Evolutionary conservation across 352 stramenopile species (phyloP), one percentile per base, ranked within the genome.

Genomic region (Phytophthora sp.): DNA sequence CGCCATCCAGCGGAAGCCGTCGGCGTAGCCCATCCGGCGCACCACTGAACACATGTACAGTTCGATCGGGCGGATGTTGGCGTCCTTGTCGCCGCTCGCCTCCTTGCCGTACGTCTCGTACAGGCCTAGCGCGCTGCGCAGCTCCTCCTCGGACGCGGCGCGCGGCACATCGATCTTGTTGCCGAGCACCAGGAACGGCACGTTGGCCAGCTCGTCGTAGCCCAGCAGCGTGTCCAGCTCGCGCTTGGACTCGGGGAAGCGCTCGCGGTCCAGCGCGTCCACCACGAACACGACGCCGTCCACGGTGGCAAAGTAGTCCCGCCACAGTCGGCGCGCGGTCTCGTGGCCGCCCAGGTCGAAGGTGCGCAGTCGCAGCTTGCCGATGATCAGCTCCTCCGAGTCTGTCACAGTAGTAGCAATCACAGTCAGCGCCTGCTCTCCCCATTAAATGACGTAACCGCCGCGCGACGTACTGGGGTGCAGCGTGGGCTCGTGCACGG

Each of bases 1-100:
- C 20, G 87, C 85, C 84, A 95, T 93, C 87, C 87, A 95, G 65
- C 87, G 85, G 80, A 95, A 95, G 61, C 90, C 97, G 79, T 99
- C 97, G 38, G 97, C 95, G 75, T 99, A 99, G 43, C 97, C 97
- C 95, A 99, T 99, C 88, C 95, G 92, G 84, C 96, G 91, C 62
- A 99, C 95, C 24, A 99, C 98, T 56, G 96, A 99, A 76, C 97
- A 99, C 98, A 99, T 99, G 89, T 99, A 99, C 37, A 99, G 84
- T 74, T 99, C 98, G 62, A 99, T 99, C 27, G 95, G 94, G 68
- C 94, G 91, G 53, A 97, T 96, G 76, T 83, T 95, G 31, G 81
- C 79, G 66, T 97, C 87, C 49, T 88, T 87, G 76, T 98, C 89
- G 21, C 88, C 88, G 48, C 88, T 84, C 48, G 88, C 82, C 49